These are phyloP conservation scores for Schizothecium vesticola DNA, from an alignment of 495 filamentous ascomycete genomes.

Conservation along the genomic window DNA sequence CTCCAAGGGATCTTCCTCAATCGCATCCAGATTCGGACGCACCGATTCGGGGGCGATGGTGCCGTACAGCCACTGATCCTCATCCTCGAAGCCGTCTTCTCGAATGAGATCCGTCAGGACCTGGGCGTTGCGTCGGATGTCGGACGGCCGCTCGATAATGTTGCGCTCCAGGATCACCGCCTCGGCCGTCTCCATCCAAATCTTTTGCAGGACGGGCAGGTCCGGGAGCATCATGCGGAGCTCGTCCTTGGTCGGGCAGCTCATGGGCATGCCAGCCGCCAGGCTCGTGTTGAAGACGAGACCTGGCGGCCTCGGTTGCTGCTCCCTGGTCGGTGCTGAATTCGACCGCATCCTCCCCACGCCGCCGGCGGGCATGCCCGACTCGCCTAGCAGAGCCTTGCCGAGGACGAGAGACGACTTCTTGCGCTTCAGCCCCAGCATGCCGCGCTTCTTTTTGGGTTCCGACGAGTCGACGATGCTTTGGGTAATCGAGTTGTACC, in stretches of 20 bases:
- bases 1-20: constrained; percentile 43
- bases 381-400: constrained; percentile 12
- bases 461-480: constrained; percentile 34
- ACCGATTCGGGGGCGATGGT: constrained; percentile 38
- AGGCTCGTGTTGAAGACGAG: constrained; percentile 49
- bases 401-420: constrained; percentile 35
- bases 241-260: constrained; percentile 40
- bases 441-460: constrained; percentile 40
- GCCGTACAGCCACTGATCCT: constrained; percentile 51
- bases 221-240: constrained; percentile 44
- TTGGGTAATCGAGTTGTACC: constrained; percentile 44
- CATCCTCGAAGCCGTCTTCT: constrained; percentile 45
- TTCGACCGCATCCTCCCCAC: neutral
- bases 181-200: constrained; percentile 51
- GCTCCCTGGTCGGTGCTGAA: neutral
- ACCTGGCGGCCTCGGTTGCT: constrained; percentile 18
- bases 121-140: constrained; percentile 49
- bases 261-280: constrained; percentile 51
- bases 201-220: constrained; percentile 43
- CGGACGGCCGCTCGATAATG: constrained; percentile 45
- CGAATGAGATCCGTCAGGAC: constrained; percentile 50
- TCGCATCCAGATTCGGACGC: constrained; percentile 42
- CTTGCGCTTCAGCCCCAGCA: constrained; percentile 46
- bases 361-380: neutral
- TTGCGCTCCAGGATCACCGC: constrained; percentile 49